Base-by-base conservation (phyloP, 352 stramenopile genomes). In the Globisporangium carolinianum region DNA sequence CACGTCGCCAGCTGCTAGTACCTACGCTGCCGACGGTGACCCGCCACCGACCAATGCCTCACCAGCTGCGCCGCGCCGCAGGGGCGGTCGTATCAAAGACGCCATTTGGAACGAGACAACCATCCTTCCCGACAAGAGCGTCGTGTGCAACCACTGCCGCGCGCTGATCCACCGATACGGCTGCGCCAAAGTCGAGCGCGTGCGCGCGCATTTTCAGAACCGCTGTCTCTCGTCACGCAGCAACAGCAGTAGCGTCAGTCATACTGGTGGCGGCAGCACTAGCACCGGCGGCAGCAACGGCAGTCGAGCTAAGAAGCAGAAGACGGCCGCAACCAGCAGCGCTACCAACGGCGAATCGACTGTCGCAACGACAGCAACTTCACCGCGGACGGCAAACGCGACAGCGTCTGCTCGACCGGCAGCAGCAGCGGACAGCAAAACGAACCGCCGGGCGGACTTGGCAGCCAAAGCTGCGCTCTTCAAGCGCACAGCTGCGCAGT, bases 101-200 rank as follows among this genome's bases (percentile, higher is more conserved):
- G 58, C 66, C 7, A 71, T 88, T 24, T 88, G 78, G 78, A 62
- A 77, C 6, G 66, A 77, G 36, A 86, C 74, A 6, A 86, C 78
- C 24, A 73, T 88, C 51, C 60, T 70, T 15, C 53, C 64, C 5
- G 71, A 81, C 74, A 86, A 86, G 58, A 66, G 70, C 7, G 78
- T 88, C 50, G 57, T 86, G n/a, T 88, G 78, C 63, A 88, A 88
- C 62, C 75, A 72, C 62, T 88, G 78, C 60, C 68, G 76, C 64
- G 65, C 56, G 3, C 65, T 87, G 45, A 87, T 87, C 61, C 79
- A 89, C 55, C 75, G 77, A 42, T 84, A 87, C 56, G 79, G 79
- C 17, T 73, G 73, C 42, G 69, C 75, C 51, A 89, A 89, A 46
- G 79, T 89, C 8, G 79, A 89, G 66, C 76, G 79, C 12, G 79